These are phyloP conservation scores for Epichloe hybrida DNA, from an alignment of 2,329 filamentous ascomycete genomes.

Conservation along the genomic window DNA sequence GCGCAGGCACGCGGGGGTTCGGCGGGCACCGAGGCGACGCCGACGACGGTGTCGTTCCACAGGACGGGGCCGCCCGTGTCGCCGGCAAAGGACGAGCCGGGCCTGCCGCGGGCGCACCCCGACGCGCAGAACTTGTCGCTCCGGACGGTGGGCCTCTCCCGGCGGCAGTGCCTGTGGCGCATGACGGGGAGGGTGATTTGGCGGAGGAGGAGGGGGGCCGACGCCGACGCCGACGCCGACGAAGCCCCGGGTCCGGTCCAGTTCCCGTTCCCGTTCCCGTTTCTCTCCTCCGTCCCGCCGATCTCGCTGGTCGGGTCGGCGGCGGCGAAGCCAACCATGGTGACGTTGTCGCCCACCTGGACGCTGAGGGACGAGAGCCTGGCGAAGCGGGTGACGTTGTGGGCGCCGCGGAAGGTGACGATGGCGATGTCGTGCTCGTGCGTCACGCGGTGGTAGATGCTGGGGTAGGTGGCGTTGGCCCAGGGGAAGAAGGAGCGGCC, in stretches of 20 bases:
- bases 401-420: background rate
- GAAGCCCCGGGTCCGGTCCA: too few species aligned
- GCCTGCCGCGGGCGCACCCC: background rate
- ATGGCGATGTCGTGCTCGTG: constrained; percentile 1
- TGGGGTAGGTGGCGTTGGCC: background rate
- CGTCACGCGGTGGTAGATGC: background rate
- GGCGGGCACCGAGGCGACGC: background rate
- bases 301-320: too few species aligned
- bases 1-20: background rate
- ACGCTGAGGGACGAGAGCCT: background rate
- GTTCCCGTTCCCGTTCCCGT: too few species aligned
- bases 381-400: background rate
- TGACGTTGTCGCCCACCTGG: background rate
- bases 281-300: background rate
- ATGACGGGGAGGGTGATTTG: background rate
- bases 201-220: too few species aligned
- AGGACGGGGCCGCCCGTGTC: constrained; percentile 1
- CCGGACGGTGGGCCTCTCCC: background rate
- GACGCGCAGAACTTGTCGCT: background rate
- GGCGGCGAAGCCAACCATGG: background rate
- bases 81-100: background rate
- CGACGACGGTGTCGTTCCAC: background rate
- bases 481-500: background rate
- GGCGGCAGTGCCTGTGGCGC: background rate
- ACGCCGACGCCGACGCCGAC: background rate